Percentiles rank a stretch among this genome's conserved stretches.
These are phyloP conservation scores for Bretziella fagacearum DNA, from an alignment of 2,329 filamentous ascomycete genomes.

Conservation along the genomic window DNA sequence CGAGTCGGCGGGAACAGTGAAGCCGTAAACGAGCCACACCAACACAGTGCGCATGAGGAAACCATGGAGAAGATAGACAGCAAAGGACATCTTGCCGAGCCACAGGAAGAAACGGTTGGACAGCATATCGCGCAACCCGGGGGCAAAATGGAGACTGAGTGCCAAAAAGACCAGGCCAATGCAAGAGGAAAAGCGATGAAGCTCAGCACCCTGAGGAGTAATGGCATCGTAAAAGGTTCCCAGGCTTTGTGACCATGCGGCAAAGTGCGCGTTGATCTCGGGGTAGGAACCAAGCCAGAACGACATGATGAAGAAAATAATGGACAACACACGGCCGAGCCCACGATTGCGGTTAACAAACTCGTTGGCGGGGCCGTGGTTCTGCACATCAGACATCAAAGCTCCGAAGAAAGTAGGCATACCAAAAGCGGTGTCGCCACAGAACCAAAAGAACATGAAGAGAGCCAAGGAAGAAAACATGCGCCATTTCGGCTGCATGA, in stretches of 20 bases:
- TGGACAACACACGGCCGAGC: slow-evolving; percentile 27
- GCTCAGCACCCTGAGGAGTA: slow-evolving; percentile 30
- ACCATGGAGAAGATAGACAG: slow-evolving; percentile 47
- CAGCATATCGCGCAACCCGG: slow-evolving; percentile 32
- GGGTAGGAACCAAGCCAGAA: slow-evolving; percentile 44
- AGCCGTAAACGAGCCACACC: slow-evolving; percentile 41
- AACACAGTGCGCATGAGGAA: slow-evolving; percentile 41
- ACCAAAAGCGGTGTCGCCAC: slow-evolving; percentile 27
- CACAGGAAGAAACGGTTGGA: slow-evolving; percentile 40
- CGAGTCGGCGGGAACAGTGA: slow-evolving; percentile 23
- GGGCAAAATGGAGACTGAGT: slow-evolving; percentile 35
- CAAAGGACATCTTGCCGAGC: slow-evolving; percentile 47
- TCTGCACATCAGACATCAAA: slow-evolving; percentile 42
- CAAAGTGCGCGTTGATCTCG: slow-evolving; percentile 35
- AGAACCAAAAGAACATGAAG: slow-evolving; percentile 32
- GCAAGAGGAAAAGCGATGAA: slow-evolving; percentile 26
- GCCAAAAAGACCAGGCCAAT: slow-evolving; percentile 27
- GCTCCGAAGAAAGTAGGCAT: slow-evolving; percentile 46
- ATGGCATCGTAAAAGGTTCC: slow-evolving; percentile 27
- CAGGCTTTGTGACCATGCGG: slow-evolving; percentile 35
- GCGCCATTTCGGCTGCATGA: slow-evolving; percentile 31
- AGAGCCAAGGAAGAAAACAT: slow-evolving; percentile 30
- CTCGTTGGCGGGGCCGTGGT: slow-evolving; percentile 31
- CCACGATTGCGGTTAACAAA: slow-evolving; percentile 30
- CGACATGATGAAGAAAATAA: slow-evolving; percentile 33